Base-by-base conservation (phyloP, 495 filamentous ascomycete genomes). In the Annulohypoxylon moriforme region DNA sequence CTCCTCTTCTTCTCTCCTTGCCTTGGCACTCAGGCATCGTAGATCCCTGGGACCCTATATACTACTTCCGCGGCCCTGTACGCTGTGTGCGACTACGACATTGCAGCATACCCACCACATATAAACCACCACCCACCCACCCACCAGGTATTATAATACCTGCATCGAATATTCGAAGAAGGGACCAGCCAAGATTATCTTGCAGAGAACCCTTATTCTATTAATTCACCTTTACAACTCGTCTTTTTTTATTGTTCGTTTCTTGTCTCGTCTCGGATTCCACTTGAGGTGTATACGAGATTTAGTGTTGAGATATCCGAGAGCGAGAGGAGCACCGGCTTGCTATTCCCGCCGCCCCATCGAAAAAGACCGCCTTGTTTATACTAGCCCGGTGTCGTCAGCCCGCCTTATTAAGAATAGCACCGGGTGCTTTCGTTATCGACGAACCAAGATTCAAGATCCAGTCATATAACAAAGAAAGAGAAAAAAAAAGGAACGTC, bases 91-190 rank as follows among this genome's bases (percentile, higher is more conserved):
- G 38, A 72, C 65, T 65, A 65, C 65, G 60, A 47, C 72, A 74
- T 74, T 64, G 46, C 46, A 57, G 56, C 61, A 67, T 59, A 65
- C 58, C 66, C 33, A 66, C 53, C 25, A 68, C 60, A 68, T 49
- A 55, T 57, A 55, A 53, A 53, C 18, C 36, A 61, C 16, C n/a
- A 47, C 69, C 69, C 53, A 69, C 61, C 68, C 64, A 65, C 22
- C 53, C 57, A 20, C 38, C 18, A 49, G 47, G 47, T 38, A 11
- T n/a, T 40, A 40, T 40, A 40, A n/a, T 40, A 65, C 67, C 68
- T 70, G 70, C 73, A 71, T 55, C 68, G 73, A 76, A 72, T 62
- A 46, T 76, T 75, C 75, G 60, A 67, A 67, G 73, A 71, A 75
- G 66, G 49, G 53, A 62, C 72, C 62, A 62, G 60, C 73, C 68